Evolutionary conservation across 2,329 filamentous ascomycete genomes (phyloP).

Genomic region (Ceratocystis variospora): DNA sequence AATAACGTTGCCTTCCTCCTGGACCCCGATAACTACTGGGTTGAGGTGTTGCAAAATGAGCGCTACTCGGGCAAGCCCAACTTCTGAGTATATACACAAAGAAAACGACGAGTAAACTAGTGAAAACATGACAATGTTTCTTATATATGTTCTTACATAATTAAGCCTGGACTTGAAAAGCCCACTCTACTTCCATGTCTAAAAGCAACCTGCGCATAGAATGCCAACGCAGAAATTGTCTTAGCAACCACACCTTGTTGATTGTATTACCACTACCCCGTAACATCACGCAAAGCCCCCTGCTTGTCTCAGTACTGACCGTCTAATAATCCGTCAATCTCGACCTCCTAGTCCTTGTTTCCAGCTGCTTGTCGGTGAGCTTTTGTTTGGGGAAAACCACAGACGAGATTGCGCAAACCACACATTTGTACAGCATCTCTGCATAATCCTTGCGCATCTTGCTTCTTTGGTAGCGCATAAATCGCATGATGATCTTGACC

Average conservation of each 20-base stretch:
- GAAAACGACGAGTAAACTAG: constrained; percentile 26
- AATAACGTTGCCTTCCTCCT: constrained; percentile 86
- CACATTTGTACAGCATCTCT: constrained; percentile 18
- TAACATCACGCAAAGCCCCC: background rate
- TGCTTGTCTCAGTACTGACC: background rate
- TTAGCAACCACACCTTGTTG: background rate
- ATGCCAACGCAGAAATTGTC: background rate
- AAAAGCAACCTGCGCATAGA: background rate
- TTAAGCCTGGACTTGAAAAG: background rate
- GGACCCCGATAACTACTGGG: constrained; percentile 79
- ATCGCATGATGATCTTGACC: constrained; percentile 8
- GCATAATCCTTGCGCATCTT: constrained; percentile 18
- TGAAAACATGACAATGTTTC: constrained; percentile 2
- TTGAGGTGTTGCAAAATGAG: constrained; percentile 69
- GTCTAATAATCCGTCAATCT: background rate
- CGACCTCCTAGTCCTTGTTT: background rate
- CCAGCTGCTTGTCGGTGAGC: background rate
- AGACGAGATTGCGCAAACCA: constrained; percentile 14
- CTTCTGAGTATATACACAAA: constrained; percentile 29
- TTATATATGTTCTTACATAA: background rate
- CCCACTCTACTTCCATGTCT: background rate
- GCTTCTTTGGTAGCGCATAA: constrained; percentile 14
- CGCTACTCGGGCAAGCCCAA: constrained; percentile 41
- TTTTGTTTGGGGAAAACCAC: constrained; percentile 6
- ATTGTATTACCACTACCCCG: background rate